Conservation (phyloP, 2,329 filamentous ascomycete genomes). For the Fusarium secorum region DNA sequence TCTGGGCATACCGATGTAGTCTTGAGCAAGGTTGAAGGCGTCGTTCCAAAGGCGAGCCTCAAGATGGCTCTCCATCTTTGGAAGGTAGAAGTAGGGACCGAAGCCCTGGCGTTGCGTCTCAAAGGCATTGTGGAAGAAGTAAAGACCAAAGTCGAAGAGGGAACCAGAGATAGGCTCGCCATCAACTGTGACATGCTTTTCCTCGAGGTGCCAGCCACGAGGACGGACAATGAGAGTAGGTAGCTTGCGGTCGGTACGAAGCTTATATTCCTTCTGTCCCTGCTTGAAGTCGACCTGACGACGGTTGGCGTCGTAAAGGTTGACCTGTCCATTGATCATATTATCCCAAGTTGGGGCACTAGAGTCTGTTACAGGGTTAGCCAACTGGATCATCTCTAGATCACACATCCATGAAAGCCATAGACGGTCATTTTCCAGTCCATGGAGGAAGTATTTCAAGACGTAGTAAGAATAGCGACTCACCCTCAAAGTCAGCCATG, state of each 20-base stretch:
- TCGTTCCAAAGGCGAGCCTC: constrained; percentile 99
- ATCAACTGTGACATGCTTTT: constrained; percentile 97
- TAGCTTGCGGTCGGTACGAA: constrained; percentile 83
- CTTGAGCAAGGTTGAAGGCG: constrained; percentile 93
- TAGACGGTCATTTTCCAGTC: background rate
- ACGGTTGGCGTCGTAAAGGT: constrained; percentile 95
- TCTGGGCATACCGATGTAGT: constrained; percentile 86
- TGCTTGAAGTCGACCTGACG: constrained; percentile 96
- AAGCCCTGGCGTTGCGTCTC: constrained; percentile 84
- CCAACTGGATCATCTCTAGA: background rate
- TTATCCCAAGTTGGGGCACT: constrained; percentile 98
- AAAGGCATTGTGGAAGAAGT: constrained; percentile 98
- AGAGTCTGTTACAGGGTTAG: constrained; percentile 69
- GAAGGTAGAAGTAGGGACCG: constrained; percentile 97
- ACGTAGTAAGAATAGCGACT: constrained; percentile 38
- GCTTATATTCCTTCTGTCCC: constrained; percentile 95
- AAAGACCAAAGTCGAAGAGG: constrained; percentile 97
- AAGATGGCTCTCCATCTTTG: constrained; percentile 97
- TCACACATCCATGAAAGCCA: background rate
- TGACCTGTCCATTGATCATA: constrained; percentile 98
- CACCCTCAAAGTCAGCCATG: constrained; percentile 99
- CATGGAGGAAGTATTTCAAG: background rate
- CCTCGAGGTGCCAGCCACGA: constrained; percentile 96
- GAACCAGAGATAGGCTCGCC: constrained; percentile 92
- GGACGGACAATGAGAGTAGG: constrained; percentile 95